Percentiles rank a stretch among this genome's conserved stretches.
These are phyloP conservation scores for Leishmania turanica DNA, from an alignment of 208 protist species.

Conservation along the genomic window DNA sequence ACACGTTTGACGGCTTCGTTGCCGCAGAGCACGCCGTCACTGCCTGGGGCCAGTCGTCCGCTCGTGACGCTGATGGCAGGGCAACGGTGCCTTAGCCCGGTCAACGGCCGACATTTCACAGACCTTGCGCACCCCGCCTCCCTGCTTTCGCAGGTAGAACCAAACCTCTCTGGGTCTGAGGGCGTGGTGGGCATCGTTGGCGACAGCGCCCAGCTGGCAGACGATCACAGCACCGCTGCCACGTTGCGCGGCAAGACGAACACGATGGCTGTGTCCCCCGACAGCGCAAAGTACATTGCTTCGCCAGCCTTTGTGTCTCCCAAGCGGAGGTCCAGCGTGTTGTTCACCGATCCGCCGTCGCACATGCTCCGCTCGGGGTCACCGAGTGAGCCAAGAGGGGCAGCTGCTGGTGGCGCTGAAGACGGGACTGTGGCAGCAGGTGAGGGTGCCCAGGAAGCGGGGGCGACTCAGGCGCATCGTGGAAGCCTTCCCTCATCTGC, in stretches of 20 bases:
- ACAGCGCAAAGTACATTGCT: conserved; percentile 10
- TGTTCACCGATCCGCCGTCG: neutral
- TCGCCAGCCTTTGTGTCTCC: conserved; percentile 7
- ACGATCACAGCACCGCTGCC: neutral
- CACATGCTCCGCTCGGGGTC: neutral
- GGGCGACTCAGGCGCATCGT: neutral
- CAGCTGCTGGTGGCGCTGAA: neutral
- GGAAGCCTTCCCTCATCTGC: neutral
- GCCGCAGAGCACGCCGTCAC: neutral
- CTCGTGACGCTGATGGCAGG: neutral
- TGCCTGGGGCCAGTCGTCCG: neutral
- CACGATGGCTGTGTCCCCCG: conserved; percentile 8
- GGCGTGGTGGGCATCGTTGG: neutral
- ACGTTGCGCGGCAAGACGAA: neutral
- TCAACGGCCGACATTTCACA: neutral
- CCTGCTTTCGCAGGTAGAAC: neutral
- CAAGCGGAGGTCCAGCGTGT: neutral
- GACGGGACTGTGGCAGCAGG: neutral
- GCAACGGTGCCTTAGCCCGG: neutral
- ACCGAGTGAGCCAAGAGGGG: neutral
- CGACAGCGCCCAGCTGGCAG: neutral
- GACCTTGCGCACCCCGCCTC: neutral
- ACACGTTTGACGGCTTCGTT: neutral
- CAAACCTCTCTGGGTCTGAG: neutral
- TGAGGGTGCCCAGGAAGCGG: neutral